phyloP scores from a whole-genome alignment of 1,284 basidiomycete species.

The Moesziomyces sp. region DNA sequence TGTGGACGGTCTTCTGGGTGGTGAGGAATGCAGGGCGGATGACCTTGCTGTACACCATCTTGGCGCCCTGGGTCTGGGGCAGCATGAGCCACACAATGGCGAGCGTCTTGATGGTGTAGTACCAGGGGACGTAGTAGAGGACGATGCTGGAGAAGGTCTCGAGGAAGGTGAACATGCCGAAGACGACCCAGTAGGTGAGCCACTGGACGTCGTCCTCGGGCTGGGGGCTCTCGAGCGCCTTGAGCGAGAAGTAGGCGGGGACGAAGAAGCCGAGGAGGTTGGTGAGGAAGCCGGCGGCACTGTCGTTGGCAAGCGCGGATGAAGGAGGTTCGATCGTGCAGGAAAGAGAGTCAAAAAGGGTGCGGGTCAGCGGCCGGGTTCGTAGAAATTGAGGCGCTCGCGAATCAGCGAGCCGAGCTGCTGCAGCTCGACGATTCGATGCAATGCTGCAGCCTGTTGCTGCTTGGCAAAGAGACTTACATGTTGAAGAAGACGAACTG shows the following conservation, averaged over 20 bases:
- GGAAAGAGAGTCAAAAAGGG: not conserved
- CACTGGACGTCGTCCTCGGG: constrained; percentile 68
- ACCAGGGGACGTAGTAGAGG: constrained; percentile 80
- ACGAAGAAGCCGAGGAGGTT: constrained; percentile 66
- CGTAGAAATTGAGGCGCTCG: not conserved
- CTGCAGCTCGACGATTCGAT: not conserved
- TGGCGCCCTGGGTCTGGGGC: constrained; percentile 77
- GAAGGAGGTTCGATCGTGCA: no score
- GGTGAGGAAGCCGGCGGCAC: constrained; percentile 66
- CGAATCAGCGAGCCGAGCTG: not conserved
- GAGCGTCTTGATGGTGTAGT: constrained; percentile 82
- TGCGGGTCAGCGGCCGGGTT: not conserved
- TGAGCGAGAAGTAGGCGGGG: constrained; percentile 68
- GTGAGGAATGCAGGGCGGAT: constrained; percentile 62
- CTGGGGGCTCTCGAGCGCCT: constrained; percentile 65
- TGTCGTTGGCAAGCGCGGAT: constrained; percentile 9
- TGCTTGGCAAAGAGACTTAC: constrained; percentile 23
- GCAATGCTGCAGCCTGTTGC: not conserved
- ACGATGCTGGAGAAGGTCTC: constrained; percentile 65
- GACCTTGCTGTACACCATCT: constrained; percentile 65
- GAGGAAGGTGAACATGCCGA: constrained; percentile 67
- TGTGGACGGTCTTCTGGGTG: constrained; percentile 49
- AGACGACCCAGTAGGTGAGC: constrained; percentile 68
- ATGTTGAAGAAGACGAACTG: constrained; percentile 70
- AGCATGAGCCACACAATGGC: constrained; percentile 87